Base-by-base conservation (phyloP, 2,329 filamentous ascomycete species). In the Botrytis sinoallii region DNA sequence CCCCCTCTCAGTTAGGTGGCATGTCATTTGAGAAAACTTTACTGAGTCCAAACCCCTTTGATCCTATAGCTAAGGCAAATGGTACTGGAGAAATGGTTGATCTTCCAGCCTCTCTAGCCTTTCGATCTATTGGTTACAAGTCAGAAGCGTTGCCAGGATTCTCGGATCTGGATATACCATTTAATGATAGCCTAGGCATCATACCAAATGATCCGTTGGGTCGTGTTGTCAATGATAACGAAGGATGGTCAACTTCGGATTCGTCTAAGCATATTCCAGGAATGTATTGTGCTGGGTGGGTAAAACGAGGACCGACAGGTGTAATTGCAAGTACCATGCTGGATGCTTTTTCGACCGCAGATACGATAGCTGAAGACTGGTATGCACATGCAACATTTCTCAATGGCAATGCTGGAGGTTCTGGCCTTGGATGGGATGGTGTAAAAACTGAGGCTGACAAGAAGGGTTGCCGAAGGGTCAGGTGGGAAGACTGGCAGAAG, bases 281-380 rank as follows among this genome's bases (percentile, higher is more conserved):
- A 0, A 83, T 97, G 42, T 99, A 99, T 83, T 97, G 94, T 77
- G 93, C 95, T 25, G 96, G 96, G 0, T 99, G 96, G 96, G 94
- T 98, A 16, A 98, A 98, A 84, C 89, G 92, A 52, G 96, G 96
- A 0, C 95, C 96, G 0, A 98, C 94, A 0, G 96, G 96, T 3
- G 95, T 98, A 5, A 99, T 99, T 81, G 95, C 95, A 1, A 94
- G 92, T 44, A 99, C 96, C 0, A 97, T 99, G 94, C 89, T 92
- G 74, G 96, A 99, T 81, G 95, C 96, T 0, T 99, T 98, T 79
- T 88, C 89, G 14, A 97, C 94, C 0, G 96, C 91, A 1, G 95
- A 98, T 80, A 90, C 92, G 4, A 92, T 99, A 75, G 88, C 88
- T 0, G 84, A 88, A n/a, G 96, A 99, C 80, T 95, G 94, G 92